Evolutionary conservation across 108 stramenopile genomes (phyloP), one percentile per base, ranked within the genome.

Genomic region (Cyclotella baltica): DNA sequence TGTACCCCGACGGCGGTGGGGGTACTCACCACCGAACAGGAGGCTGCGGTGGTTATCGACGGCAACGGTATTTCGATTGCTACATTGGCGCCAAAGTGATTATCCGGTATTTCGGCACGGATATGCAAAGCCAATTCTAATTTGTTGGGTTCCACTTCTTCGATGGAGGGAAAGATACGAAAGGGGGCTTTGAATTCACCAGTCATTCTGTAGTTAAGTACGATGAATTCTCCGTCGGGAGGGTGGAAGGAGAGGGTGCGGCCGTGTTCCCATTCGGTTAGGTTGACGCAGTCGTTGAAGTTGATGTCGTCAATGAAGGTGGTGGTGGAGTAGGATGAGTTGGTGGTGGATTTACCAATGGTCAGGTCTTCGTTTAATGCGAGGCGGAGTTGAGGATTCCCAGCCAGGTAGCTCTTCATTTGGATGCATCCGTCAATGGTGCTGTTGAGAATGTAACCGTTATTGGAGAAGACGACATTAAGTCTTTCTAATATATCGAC

Each of bases 161-260:
- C 98, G 72, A 99, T 91, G 37, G 90, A 84, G 2, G 98, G 99
- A 53, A 97, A 96, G 72, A 99, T 95, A 27, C 98, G 92, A 77
- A 99, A 99, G 11, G 99, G 99, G 4, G 95, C 94, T 31, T 94
- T 86, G 87, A 98, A 99, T 65, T 99, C 98, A 47, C 94, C 93
- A 19, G 98, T 97, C 62, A 98, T 86, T 40, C 99, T 91, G 70
- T 99, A 99, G 75, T 97, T 98, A 43, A 99, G 88, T 34, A 98
- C 91, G n/a, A 96, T 89, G 77, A 99, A 99, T 83, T 99, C 99
- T 64, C 99, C 99, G 77, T 99, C 99, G n/a, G 99, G 99, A 30
- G 99, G 98, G 23, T 88, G 78, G 75, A 99, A 98, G 62, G 87
- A 88, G 6, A 99, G 90, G 2, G 91, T 91, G 27, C 97, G 90